Base-by-base conservation (phyloP, 208 protist genomes). In the Trypanosomatidae sp. region DNA sequence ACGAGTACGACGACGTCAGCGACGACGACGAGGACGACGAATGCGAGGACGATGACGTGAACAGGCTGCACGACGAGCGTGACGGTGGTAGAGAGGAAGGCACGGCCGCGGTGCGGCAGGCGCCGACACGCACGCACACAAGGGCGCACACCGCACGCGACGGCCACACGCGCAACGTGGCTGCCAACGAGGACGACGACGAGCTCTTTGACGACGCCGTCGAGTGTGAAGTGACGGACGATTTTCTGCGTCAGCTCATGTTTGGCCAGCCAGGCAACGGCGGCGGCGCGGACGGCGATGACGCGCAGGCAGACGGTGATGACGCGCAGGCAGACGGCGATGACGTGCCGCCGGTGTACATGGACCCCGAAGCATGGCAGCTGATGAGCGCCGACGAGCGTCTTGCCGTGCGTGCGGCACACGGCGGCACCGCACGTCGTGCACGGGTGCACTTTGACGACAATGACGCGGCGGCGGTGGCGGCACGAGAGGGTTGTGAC, bases 121-220 rank as follows among this genome's bases (percentile, higher is more conserved):
- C n/a, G n/a, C n/a, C n/a, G n/a, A n/a, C n/a, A n/a, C n/a, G n/a
- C n/a, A n/a, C n/a, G n/a, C n/a, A n/a, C n/a, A n/a, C n/a, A n/a
- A n/a, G n/a, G n/a, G n/a, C n/a, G n/a, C n/a, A n/a, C n/a, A n/a
- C n/a, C n/a, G n/a, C n/a, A n/a, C n/a, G n/a, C n/a, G n/a, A n/a
- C n/a, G n/a, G n/a, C n/a, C n/a, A n/a, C n/a, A n/a, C n/a, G n/a
- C n/a, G n/a, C n/a, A n/a, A n/a, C n/a, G n/a, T n/a, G n/a, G 56
- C 61, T 6, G 54, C 43, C 24, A 59, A 56, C 22, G 69, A 81
- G 19, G 63, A 62, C 13, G 77, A 85, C 7, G 76, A 82, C 35
- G 52, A 70, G 43, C 60, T 92, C 6, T 92, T 92, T 30, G 78
- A 77, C 4, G 83, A 86, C 33, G 75, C 78, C 44, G 76, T 85